phyloP scores from a whole-genome alignment of 1,284 basidiomycete species.

The Athelia sp. region DNA sequence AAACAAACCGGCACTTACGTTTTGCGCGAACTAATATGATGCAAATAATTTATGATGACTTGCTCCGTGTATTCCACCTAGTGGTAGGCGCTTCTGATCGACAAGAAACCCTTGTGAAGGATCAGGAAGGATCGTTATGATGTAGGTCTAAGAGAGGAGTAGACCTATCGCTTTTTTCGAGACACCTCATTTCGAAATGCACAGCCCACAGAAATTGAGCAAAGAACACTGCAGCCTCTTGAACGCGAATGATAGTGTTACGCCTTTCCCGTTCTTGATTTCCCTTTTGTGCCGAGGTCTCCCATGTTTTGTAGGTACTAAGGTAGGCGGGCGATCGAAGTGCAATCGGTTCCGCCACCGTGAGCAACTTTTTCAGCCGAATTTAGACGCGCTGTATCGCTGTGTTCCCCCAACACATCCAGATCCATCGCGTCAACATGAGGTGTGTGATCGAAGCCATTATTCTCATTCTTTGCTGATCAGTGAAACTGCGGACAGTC shows the following conservation, averaged over 20 bases:
- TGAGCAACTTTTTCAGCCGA: not conserved
- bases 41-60: conserved; percentile 94
- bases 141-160: conserved; percentile 5
- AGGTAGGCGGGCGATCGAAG: conserved; percentile 8
- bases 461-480: not conserved
- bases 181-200: too few relatives aligned
- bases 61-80: conserved; percentile 95
- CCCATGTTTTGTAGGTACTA: conserved; percentile 61
- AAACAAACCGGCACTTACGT: conserved; percentile 43
- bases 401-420: not conserved
- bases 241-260: conserved; percentile 86
- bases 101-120: conserved; percentile 92
- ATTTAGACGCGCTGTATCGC: not conserved
- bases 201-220: conserved; percentile 94
- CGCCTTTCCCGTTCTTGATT: conserved; percentile 92
- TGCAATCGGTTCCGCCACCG: conserved; percentile 1
- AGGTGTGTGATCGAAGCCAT: conserved; percentile 19
- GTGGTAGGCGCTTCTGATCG: conserved; percentile 98
- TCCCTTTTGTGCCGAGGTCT: conserved; percentile 85
- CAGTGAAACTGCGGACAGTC: conserved; percentile 45
- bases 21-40: conserved; percentile 97
- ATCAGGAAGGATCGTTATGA: conserved; percentile 82
- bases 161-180: conserved; percentile 72
- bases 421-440: conserved; percentile 18
- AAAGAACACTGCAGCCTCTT: conserved; percentile 96